Evolutionary conservation across 371 early-diverging fungal species (phyloP).

Genomic region (Gilbertella persicaria): DNA sequence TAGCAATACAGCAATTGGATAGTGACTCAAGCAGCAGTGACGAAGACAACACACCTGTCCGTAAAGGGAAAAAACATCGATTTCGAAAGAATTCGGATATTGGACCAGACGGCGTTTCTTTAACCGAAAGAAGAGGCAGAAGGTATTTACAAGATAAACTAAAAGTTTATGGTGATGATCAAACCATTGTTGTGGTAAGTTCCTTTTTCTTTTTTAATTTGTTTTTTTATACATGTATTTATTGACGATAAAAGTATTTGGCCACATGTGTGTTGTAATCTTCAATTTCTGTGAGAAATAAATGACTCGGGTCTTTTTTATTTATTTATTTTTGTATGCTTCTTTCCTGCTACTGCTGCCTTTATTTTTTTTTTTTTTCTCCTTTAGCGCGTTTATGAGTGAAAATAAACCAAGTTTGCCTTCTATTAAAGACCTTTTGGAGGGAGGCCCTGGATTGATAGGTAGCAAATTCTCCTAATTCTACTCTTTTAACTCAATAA

Average conservation of each 20-base stretch:
- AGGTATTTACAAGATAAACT: conserved; percentile 36
- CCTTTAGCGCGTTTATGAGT: background rate
- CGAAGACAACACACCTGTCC: conserved; percentile 3
- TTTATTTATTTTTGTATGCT: background rate
- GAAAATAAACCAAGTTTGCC: conserved; percentile 14
- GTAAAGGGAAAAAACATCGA: conserved; percentile 2
- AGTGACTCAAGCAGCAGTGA: conserved; percentile 3
- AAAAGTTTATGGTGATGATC: conserved; percentile 46
- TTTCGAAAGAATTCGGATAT: conserved; percentile 8
- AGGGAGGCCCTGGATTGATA: conserved; percentile 23
- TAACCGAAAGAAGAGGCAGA: conserved; percentile 36
- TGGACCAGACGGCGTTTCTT: conserved; percentile 33
- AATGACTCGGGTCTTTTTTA: background rate
- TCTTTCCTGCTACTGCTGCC: background rate
- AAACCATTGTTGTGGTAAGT: conserved; percentile 49
- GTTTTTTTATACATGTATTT: background rate
- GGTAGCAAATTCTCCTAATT: background rate
- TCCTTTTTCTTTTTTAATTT: background rate
- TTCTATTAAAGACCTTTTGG: conserved; percentile 16
- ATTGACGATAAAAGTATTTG: conserved; percentile 11
- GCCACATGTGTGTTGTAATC: conserved; percentile 13
- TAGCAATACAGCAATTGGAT: background rate
- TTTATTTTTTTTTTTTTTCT: background rate
- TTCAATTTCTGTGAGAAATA: background rate
- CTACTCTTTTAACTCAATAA: background rate